Evolutionary conservation across 2,329 filamentous ascomycete species (phyloP), one percentile per base, ranked within the genome.

Genomic region (Chalaropsis ovoidea): DNA sequence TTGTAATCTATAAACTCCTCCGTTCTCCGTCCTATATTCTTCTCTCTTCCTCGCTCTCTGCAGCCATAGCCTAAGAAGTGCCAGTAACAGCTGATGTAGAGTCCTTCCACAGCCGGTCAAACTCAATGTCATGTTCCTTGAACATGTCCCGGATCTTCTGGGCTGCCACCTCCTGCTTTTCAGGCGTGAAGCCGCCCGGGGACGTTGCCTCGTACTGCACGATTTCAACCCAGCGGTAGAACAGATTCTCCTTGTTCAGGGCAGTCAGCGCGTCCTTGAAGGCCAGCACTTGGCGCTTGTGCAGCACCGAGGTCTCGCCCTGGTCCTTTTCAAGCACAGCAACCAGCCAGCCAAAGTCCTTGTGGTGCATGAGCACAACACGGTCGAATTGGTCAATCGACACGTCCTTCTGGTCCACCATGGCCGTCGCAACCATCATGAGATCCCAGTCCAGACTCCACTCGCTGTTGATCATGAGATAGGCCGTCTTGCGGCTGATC

Each of bases 181-280:
- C 87, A 0, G 80, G 77, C 1, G 86, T 88, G 72, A 95, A 95
- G 0, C 89, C 89, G 19, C 87, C 89, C 0, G 90, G 88, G 70
- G 83, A 82, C 43, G 85, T 87, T 52, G 89, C 87, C 76, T 96
- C 91, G 71, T 85, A 95, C 76, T 96, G 91, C 62, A 96, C 86
- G 72, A 95, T 82, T 77, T 96, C 92, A 61, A 96, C 89, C 90
- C 91, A 96, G 65, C 87, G 84, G 77, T 89, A 96, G 77, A 96
- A 96, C 64, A 96, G 75, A 69, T 88, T 85, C 74, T 96, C 92
- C 76, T 96, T 95, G 54, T 88, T 90, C 75, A 94, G 80, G 2
- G 81, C 81, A 1, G 82, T 81, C 70, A 96, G 79, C 22, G 85
- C 85, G 54, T 94, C 87, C 70, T 89, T 86, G 74, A 96, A 95